Conservation (phyloP, 768 basidiomycete species). For the Naematelia aurantialba region DNA sequence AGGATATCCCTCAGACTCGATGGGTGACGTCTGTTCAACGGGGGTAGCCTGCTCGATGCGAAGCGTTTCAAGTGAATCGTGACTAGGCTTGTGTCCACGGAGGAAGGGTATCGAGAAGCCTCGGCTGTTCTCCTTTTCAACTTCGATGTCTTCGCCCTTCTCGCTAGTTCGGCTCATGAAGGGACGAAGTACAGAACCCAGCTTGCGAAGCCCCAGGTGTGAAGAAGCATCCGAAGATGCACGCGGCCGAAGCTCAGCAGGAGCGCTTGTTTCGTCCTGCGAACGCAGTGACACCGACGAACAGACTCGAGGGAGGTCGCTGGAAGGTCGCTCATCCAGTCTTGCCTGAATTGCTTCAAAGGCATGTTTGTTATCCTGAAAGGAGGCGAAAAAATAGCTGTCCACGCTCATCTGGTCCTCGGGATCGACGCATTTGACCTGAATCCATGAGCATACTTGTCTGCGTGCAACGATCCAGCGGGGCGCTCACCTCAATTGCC, state of each 20-base stretch:
- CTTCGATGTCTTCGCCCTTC: neutral
- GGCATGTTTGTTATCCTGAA: conserved; percentile 71
- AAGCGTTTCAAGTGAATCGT: neutral
- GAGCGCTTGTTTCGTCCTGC: conserved; percentile 8
- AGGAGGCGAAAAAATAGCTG: conserved; percentile 89
- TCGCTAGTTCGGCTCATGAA: neutral
- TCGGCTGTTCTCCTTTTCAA: neutral
- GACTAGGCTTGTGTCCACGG: neutral
- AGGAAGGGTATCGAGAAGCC: conserved; percentile 3
- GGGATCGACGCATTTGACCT: conserved; percentile 66
- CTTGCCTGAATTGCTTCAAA: conserved; percentile 76
- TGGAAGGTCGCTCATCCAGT: conserved; percentile 55
- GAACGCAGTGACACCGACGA: conserved; percentile 19
- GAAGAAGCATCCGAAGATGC: conserved; percentile 2
- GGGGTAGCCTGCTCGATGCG: neutral
- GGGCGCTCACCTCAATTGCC: conserved; percentile 70
- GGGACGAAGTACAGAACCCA: conserved; percentile 3
- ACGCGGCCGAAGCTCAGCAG: neutral
- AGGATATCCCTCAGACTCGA: conserved; percentile 33
- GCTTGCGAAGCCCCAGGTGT: neutral
- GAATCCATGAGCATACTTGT: neutral
- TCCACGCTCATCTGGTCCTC: conserved; percentile 67
- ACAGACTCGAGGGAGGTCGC: conserved; percentile 28
- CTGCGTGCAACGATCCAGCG: conserved; percentile 13
- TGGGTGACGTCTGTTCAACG: neutral